phyloP scores from a whole-genome alignment of 129 eudicot species.

The Artemisia argyi region DNA sequence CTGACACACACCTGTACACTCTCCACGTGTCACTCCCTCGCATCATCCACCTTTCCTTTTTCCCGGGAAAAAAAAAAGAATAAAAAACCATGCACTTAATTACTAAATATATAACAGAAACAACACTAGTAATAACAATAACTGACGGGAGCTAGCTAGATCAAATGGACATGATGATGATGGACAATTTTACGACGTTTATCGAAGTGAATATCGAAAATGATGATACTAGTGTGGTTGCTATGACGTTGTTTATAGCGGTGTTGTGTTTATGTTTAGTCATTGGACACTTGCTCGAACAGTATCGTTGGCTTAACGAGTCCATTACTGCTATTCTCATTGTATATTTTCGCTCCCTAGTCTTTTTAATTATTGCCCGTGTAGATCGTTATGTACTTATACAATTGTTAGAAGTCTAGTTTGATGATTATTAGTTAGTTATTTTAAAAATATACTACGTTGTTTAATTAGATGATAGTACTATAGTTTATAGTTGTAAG shows the following conservation, averaged over 20 bases:
- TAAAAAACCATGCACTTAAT: background rate
- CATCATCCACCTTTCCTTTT: conserved; percentile 28
- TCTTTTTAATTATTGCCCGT: too few relatives aligned
- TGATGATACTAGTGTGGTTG: conserved; percentile 52
- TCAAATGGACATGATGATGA: conserved; percentile 24
- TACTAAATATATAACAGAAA: too few relatives aligned
- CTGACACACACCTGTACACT: conserved; percentile 23
- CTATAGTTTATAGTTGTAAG: too few relatives aligned
- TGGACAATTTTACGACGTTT: conserved; percentile 1
- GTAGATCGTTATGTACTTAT: too few relatives aligned
- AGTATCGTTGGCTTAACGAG: conserved; percentile 72
- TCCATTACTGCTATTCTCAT: conserved; percentile 66
- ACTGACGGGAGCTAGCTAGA: too few relatives aligned
- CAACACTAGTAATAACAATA: too few relatives aligned
- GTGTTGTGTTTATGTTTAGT: conserved; percentile 66
- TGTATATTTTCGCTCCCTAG: conserved; percentile 38
- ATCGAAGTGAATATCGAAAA: conserved; percentile 29
- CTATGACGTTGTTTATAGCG: conserved; percentile 65
- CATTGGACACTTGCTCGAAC: conserved; percentile 79
- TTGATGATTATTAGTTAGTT: too few relatives aligned
- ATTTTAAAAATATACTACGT: too few relatives aligned
- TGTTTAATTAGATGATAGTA: too few relatives aligned
- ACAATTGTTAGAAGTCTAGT: too few relatives aligned
- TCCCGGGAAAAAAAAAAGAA: conserved; percentile 23
- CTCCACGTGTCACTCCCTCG: conserved; percentile 23